Conservation (phyloP, 2,329 filamentous ascomycete genomes). For the Cordyceps farinosa region DNA sequence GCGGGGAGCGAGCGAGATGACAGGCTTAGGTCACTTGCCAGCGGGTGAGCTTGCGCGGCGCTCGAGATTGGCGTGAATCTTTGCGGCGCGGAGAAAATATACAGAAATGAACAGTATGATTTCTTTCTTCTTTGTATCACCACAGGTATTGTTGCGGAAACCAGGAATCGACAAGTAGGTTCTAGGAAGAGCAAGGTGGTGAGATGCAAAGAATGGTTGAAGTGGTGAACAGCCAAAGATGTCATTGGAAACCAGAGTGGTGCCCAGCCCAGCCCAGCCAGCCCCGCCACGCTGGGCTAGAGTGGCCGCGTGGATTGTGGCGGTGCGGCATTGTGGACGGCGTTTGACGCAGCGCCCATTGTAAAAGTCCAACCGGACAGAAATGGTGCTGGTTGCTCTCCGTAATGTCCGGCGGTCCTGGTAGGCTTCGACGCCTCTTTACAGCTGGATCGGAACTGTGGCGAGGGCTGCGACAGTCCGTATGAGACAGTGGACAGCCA, state of each 20-base stretch:
- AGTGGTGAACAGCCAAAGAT: neutral
- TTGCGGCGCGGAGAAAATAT: neutral
- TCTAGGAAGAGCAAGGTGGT: neutral
- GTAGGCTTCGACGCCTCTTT: no score
- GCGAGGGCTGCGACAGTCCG: neutral
- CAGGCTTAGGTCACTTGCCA: neutral
- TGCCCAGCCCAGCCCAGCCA: neutral
- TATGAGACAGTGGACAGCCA: neutral
- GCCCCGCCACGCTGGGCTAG: slow-evolving; percentile 9
- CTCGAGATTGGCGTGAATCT: no score
- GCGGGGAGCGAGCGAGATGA: neutral
- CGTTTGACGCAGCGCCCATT: neutral
- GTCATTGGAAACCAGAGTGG: neutral
- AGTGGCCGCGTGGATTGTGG: slow-evolving; percentile 25
- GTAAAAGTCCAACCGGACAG: neutral
- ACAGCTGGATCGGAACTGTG: neutral
- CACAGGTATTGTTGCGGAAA: neutral
- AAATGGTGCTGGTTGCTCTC: no score
- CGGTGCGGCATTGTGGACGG: slow-evolving; percentile 20
- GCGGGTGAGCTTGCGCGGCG: no score
- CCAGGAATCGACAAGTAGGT: no score
- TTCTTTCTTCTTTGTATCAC: no score
- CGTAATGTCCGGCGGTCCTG: neutral
- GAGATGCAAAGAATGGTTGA: neutral
- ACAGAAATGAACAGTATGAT: no score